phyloP scores from a whole-genome alignment of 345 rosid species.

The Raphanus sativus region DNA sequence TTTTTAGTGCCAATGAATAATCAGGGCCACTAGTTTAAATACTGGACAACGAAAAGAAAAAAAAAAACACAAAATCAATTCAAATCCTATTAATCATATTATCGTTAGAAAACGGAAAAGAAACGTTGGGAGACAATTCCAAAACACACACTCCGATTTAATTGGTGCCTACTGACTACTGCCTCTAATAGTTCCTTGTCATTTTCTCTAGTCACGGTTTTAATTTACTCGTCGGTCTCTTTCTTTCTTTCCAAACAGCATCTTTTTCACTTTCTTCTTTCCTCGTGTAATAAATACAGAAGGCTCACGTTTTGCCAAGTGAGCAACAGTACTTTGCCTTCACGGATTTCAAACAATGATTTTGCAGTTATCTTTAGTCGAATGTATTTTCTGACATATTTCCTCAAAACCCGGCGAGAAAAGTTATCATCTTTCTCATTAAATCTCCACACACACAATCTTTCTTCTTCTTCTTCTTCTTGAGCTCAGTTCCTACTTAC shows the following conservation, averaged over 20 bases:
- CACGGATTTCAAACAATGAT: conserved; percentile 26
- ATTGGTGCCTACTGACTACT: not conserved
- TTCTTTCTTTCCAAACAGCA: conserved; percentile 23
- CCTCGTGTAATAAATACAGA: not conserved
- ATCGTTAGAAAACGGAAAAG: not conserved
- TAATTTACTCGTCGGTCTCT: conserved; percentile 24
- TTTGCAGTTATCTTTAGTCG: conserved; percentile 18
- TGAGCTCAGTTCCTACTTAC: not conserved
- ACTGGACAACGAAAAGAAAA: not conserved
- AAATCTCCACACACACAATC: not conserved
- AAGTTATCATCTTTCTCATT: conserved; percentile 2
- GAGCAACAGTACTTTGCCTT: conserved; percentile 1
- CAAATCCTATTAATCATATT: not conserved
- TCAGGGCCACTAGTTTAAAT: conserved; percentile 23
- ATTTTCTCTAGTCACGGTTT: conserved; percentile 35
- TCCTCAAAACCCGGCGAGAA: conserved; percentile 23
- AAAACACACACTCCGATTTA: conserved; percentile 16
- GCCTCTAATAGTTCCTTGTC: conserved; percentile 7
- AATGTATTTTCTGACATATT: conserved; percentile 13
- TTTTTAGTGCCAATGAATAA: not conserved
- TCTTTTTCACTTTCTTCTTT: conserved; percentile 3
- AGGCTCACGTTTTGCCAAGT: conserved; percentile 30
- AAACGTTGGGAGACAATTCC: conserved; percentile 25
- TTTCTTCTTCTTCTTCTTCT: conserved; percentile 9
- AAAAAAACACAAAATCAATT: not conserved